Conservation (phyloP, 2,329 filamentous ascomycete species). For the Calonectria pteridis region DNA sequence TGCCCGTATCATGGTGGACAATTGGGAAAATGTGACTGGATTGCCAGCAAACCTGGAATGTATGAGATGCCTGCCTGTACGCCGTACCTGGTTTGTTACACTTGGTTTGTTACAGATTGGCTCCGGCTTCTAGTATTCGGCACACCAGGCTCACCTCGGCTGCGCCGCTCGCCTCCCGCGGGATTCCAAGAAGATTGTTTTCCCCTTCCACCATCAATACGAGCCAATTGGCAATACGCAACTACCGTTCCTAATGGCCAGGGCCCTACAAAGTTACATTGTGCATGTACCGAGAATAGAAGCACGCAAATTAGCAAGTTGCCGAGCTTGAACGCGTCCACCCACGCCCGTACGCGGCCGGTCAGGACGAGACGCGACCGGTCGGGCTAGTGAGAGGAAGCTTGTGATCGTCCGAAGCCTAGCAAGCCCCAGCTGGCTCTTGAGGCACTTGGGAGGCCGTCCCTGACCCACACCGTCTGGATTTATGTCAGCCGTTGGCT, state of each 20-base stretch:
- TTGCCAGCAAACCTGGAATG: neutral
- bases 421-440: constrained; percentile 8
- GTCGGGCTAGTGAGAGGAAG: constrained; percentile 21
- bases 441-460: constrained; percentile 21
- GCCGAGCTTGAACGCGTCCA: constrained; percentile 3
- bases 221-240: neutral
- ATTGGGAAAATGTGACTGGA: neutral
- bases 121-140: neutral
- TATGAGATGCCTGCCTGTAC: neutral
- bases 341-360: constrained; percentile 13
- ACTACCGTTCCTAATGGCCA: constrained; percentile 12
- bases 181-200: neutral
- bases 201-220: neutral
- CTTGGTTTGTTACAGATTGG: neutral
- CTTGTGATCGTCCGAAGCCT: constrained; percentile 32
- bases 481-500: constrained; percentile 30
- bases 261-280: constrained; percentile 18
- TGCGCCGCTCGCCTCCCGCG: constrained; percentile 6
- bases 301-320: constrained; percentile 15
- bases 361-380: constrained; percentile 22
- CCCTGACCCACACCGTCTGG: constrained; percentile 33
- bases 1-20: neutral
- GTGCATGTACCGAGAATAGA: constrained; percentile 20
- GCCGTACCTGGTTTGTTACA: neutral
- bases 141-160: neutral